These are phyloP conservation scores for Metschnikowia drakensbergensis DNA, from an alignment of 805 yeast species.

Conservation along the genomic window DNA sequence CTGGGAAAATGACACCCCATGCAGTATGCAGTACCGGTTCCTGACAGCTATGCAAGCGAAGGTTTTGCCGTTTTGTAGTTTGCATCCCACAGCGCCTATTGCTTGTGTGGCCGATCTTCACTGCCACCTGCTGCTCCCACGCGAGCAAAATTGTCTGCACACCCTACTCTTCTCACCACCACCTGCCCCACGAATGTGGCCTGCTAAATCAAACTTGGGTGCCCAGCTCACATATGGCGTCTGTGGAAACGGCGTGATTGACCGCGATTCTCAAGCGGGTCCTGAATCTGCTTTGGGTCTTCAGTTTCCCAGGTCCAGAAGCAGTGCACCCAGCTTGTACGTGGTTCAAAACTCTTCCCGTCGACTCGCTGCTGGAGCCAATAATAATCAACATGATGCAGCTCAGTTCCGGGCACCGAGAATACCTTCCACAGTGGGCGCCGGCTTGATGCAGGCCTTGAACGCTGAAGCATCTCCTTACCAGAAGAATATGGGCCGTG, in stretches of 20 bases:
- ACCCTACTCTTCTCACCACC: background rate
- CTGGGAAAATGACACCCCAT: too few species aligned
- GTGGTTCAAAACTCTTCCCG: slow-evolving; percentile 11
- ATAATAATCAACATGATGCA: background rate
- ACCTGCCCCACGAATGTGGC: slow-evolving; percentile 15
- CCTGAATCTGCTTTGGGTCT: background rate
- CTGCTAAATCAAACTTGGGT: slow-evolving; percentile 13
- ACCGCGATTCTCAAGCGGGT: background rate
- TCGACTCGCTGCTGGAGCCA: slow-evolving; percentile 2
- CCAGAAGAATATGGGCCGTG: slow-evolving; percentile 6
- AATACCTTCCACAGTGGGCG: background rate
- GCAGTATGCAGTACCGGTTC: too few species aligned
- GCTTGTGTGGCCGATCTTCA: background rate
- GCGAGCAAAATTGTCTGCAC: slow-evolving; percentile 1
- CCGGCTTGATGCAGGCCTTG: slow-evolving; percentile 6
- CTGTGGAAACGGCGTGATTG: slow-evolving; percentile 12
- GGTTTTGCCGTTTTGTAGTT: too few species aligned
- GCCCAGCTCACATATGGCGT: slow-evolving; percentile 19
- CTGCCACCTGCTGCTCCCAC: background rate
- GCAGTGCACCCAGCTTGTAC: slow-evolving; percentile 10
- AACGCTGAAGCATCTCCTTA: slow-evolving; percentile 12
- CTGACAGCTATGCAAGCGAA: too few species aligned
- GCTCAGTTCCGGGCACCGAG: background rate
- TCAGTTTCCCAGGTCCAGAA: slow-evolving; percentile 12
- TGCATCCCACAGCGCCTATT: too few species aligned